Evolutionary conservation across 805 yeast species (phyloP), one percentile per base, ranked within the genome.

Genomic region (Starmerella stellata): DNA sequence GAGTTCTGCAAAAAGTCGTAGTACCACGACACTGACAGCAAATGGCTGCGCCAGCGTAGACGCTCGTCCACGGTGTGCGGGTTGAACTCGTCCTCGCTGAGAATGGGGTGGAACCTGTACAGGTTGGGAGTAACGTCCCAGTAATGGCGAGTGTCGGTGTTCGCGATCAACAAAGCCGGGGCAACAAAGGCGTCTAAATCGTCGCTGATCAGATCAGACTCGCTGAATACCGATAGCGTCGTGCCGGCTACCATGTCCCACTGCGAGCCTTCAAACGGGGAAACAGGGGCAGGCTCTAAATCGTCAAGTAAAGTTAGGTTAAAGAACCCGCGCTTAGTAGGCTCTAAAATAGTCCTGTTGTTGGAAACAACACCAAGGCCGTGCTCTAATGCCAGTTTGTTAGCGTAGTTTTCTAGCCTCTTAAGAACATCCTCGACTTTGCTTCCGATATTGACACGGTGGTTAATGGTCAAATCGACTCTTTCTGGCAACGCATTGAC

Each of bases 401-500:
- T 37, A 21, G 63, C 64, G 28, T 61, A 52, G n/a, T 46, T 39
- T 17, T 54, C 39, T 40, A 68, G 58, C 37, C 59, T 61, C 18
- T 59, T 55, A 14, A 59, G 51, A 13, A 63, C 66, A 21, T 57
- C 62, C 13, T 60, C 56, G 3, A 70, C 62, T 13, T 65, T 55
- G 9, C 74, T 65, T 44, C 72, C 80, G 31, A 73, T 61, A 18
- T 72, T 68, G 38, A 78, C 63, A 51, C 92, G 65, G 52, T 76
- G 76, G 57, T 79, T 78, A 31, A 74, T 62, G 34, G 65, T 54
- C 36, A 72, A 61, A 23, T 60, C 54, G 5, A 70, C 70, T 23
- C 63, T 56, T 53, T 78, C 85, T 4, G 92, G 90, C 35, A 78
- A 59, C 2, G 87, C 82, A 53, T 79, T 79, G 24, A 75, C 65